A percentile compares a stretch with the other conserved stretches of the same genome.
Conservation (phyloP, 2,329 filamentous ascomycete genomes). For the Tympanopsis confertula region DNA sequence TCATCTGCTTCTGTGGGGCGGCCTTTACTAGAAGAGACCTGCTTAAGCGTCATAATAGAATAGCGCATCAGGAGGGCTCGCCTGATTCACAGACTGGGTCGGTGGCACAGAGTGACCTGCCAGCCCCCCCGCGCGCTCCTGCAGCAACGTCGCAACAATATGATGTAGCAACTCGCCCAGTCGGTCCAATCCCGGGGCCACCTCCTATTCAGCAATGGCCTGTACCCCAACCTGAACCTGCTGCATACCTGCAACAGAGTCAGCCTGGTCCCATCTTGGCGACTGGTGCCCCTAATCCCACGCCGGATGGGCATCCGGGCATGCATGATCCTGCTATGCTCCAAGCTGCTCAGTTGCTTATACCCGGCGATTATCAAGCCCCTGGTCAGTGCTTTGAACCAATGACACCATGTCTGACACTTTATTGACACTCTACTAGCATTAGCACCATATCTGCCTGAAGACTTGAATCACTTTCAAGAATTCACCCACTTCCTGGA, state of each 20-base stretch:
- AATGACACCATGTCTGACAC: too few species aligned
- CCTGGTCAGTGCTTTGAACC: too few species aligned
- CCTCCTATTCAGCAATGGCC: neutral
- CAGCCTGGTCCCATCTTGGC: neutral
- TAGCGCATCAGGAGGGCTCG: constrained; percentile 16
- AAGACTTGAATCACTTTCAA: constrained; percentile 18
- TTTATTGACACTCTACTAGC: too few species aligned
- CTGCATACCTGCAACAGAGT: neutral
- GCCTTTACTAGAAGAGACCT: constrained; percentile 31
- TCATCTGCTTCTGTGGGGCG: constrained; percentile 28
- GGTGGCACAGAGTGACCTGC: neutral
- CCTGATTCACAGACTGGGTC: neutral
- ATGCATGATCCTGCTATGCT: neutral
- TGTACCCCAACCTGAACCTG: neutral
- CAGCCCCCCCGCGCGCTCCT: too few species aligned
- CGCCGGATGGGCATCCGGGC: neutral
- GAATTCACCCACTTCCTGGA: constrained; percentile 25
- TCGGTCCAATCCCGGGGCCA: neutral
- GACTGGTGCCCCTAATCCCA: neutral
- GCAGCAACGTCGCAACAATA: neutral
- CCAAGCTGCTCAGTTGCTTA: neutral
- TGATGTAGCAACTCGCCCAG: neutral
- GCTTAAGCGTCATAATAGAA: constrained; percentile 29
- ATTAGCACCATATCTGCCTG: constrained; percentile 1
- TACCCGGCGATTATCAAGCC: neutral